These are phyloP conservation scores for Pichia sp. DNA, from an alignment of 1,139 yeast species.

Conservation along the genomic window DNA sequence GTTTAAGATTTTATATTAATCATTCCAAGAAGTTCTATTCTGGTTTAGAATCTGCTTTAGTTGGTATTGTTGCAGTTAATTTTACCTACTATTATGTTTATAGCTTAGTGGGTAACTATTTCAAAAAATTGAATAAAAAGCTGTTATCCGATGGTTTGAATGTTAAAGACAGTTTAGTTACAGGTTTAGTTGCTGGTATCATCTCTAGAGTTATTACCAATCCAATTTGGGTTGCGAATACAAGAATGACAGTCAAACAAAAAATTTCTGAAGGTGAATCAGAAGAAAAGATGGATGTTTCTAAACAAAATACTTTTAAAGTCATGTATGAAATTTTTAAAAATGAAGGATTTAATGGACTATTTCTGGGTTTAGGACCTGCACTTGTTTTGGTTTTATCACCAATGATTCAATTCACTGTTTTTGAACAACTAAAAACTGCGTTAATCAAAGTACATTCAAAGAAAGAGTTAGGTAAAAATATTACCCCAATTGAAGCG, in stretches of 20 bases:
- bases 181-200: slow-evolving; percentile 86
- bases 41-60: slow-evolving; percentile 82
- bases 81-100: slow-evolving; percentile 88
- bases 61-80: slow-evolving; percentile 81
- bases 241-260: slow-evolving; percentile 62
- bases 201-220: slow-evolving; percentile 82
- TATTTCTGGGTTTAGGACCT: slow-evolving; percentile 82
- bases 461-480: slow-evolving; percentile 9
- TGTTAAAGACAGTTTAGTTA: slow-evolving; percentile 65
- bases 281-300: slow-evolving; percentile 7
- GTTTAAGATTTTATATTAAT: slow-evolving; percentile 7
- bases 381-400: slow-evolving; percentile 80
- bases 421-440: slow-evolving; percentile 81
- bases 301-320: slow-evolving; percentile 22
- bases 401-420: slow-evolving; percentile 88
- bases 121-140: slow-evolving; percentile 22
- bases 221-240: slow-evolving; percentile 94
- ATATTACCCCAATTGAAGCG: slow-evolving; percentile 60
- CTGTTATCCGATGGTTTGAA: slow-evolving; percentile 43
- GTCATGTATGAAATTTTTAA: slow-evolving; percentile 52
- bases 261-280: slow-evolving; percentile 25
- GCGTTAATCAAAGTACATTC: slow-evolving; percentile 47
- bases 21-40: slow-evolving; percentile 43
- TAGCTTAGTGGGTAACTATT: slow-evolving; percentile 38
- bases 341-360: slow-evolving; percentile 63